Evolutionary conservation across 2,329 filamentous ascomycete species (phyloP), one percentile per base, ranked within the genome.

Genomic region (Aspergillus glaucus): DNA sequence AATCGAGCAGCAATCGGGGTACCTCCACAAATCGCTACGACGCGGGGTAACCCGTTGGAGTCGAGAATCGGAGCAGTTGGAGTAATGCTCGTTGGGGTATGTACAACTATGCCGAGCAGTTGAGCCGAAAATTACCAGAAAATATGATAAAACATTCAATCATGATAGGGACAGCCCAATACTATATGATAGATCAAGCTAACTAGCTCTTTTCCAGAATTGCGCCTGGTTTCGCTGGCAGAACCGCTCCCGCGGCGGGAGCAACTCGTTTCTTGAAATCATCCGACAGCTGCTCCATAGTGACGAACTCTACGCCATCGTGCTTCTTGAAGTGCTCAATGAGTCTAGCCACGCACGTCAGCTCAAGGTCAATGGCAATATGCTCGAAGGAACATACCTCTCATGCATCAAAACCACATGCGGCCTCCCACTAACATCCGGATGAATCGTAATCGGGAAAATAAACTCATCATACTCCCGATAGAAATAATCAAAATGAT

Each of bases 371-470:
- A n/a, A 6, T 1, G 17, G 6, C 15, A 45, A 12, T 2, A 9
- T 4, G 34, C 7, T 14, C 4, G 10, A 28, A 10, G 7, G 28
- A 12, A 56, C 65, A 50, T 65, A 80, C 75, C 82, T 75, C 66
- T 88, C 84, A 55, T 88, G 82, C 85, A 88, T 87, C 14, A 88
- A 67, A 15, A 88, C 58, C 0, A 81, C 86, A 65, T 88, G 86
- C 1, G 86, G 86, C 15, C 85, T 73, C 0, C 86, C 86, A 1
- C 79, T 83, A 0, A 86, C 83, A 59, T 89, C 85, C 0, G 86
- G 86, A 63, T 89, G 86, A 30, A 88, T 84, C 0, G 85, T 88
- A 63, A 89, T 85, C 0, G 86, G 85, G 58, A 88, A 88, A 43
- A 88, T 79, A 54, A 88, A 88, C 57, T 87, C 83, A 57, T 89